Base-by-base conservation (phyloP, 257 asterid genomes). In the Jacaranda mimosifolia region DNA sequence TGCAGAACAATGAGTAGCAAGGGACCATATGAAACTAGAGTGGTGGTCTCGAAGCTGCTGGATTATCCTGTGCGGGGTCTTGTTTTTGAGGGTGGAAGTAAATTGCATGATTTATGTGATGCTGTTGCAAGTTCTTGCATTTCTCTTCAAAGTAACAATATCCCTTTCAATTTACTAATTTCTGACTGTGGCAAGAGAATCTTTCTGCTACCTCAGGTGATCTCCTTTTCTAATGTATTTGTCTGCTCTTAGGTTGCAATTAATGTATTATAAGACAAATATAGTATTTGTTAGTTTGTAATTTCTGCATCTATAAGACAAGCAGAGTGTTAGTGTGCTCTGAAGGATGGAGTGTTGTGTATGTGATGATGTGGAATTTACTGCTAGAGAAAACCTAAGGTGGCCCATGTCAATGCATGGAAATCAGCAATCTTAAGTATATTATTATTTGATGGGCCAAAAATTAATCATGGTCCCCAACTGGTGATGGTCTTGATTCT, bases 191-290 rank as follows among this genome's bases (percentile, higher is more conserved):
- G 94, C 73, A 77, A 81, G 78, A 90, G 89, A 83, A 73, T 89
- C 13, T 90, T 87, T 84, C 64, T 92, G 70, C 78, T 90, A 40
- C 96, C 94, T 48, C 96, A 90, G 96, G 97, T 92, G 69, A 70
- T 66, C 66, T 58, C 55, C 56, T 63, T 53, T 45, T 18, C 45
- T 21, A 39, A 55, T 21, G 38, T 62, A 36, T 77, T 46, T 56
- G 8, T 60, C 46, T 59, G 72, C 70, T 68, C 63, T 40, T 58
- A 39, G 15, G 52, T 4, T 40, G 66, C 63, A 55, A 56, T 17
- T 60, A 26, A 26, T 26, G 32, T 26, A 26, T 26, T 26, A 26
- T 26, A n/a, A 49, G 18, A 45, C 55, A 45, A 21, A 9, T 43
- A 11, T 32, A 35, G 53, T 32, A 21, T 70, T 60, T 46, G 11